Evolutionary conservation across 495 filamentous ascomycete species (phyloP).

Genomic region (Oidiodendron maius): DNA sequence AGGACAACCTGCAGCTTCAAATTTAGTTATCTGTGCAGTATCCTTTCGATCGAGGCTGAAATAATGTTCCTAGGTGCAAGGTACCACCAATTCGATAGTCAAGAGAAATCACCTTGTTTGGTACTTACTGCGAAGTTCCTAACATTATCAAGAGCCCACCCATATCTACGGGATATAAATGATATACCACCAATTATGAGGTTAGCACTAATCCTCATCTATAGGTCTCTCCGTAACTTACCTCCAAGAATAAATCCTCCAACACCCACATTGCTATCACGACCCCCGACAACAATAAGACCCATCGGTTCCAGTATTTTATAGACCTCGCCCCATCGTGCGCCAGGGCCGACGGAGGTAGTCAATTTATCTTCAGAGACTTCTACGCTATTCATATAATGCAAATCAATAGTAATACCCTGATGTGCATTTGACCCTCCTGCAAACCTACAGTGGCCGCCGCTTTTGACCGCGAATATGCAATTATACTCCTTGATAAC

Average conservation of each 20-base stretch:
- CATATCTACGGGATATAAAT: conserved; percentile 19
- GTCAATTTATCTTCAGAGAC: conserved; percentile 21
- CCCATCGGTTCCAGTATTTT: conserved; percentile 28
- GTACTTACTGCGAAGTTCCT: conserved; percentile 12
- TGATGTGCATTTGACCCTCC: conserved; percentile 25
- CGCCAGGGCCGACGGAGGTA: conserved; percentile 30
- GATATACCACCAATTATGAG: conserved; percentile 26
- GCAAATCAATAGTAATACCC: conserved; percentile 29
- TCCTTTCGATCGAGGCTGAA: too few relatives aligned
- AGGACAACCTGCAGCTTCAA: conserved; percentile 44
- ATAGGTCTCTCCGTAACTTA: conserved; percentile 36
- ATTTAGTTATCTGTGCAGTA: too few relatives aligned
- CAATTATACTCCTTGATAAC: conserved; percentile 22
- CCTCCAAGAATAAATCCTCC: conserved; percentile 45
- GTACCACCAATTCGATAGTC: conserved; percentile 23
- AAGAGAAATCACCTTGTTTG: too few relatives aligned
- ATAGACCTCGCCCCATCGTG: conserved; percentile 45
- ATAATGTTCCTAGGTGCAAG: too few relatives aligned
- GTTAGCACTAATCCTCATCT: conserved; percentile 26
- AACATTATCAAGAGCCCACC: conserved; percentile 8
- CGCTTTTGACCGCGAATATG: conserved; percentile 28
- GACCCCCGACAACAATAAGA: conserved; percentile 45
- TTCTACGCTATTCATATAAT: conserved; percentile 22
- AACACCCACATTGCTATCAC: conserved; percentile 46
- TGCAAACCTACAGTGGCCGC: conserved; percentile 22